These are phyloP conservation scores for Colletotrichum magnum DNA, from an alignment of 2,329 filamentous ascomycete genomes.

Conservation along the genomic window DNA sequence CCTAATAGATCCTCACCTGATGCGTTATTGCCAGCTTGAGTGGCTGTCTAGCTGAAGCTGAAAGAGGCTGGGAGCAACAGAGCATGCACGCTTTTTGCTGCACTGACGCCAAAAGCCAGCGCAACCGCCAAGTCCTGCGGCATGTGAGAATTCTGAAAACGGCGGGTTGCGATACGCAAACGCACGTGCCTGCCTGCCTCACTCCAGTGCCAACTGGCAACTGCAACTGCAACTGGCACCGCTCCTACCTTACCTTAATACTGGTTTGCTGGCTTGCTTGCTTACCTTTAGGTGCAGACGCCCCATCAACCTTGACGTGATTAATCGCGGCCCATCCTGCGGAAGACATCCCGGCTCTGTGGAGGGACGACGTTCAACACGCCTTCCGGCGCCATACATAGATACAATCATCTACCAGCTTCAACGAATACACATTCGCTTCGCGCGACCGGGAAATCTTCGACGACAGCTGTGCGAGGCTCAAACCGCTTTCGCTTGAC, in stretches of 20 bases:
- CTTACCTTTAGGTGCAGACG: background rate
- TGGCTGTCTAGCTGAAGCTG: background rate
- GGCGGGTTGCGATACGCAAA: constrained; percentile 24
- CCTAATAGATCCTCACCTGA: too few species aligned
- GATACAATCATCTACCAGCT: background rate
- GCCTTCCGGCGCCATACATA: background rate
- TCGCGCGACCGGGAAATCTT: constrained; percentile 1
- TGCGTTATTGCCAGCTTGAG: background rate
- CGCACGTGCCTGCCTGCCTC: constrained; percentile 36
- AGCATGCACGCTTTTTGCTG: background rate
- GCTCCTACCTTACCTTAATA: constrained; percentile 4
- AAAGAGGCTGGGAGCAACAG: background rate
- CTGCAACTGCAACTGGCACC: background rate
- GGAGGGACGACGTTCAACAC: constrained; percentile 5
- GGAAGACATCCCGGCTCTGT: constrained; percentile 20
- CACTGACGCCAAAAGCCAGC: constrained; percentile 14
- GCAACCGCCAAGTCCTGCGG: constrained; percentile 14
- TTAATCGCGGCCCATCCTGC: constrained; percentile 24
- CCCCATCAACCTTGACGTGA: constrained; percentile 21
- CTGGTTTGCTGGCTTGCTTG: too few species aligned
- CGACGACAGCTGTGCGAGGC: constrained; percentile 10
- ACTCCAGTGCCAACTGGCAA: constrained; percentile 30
- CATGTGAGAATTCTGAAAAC: constrained; percentile 40
- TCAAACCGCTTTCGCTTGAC: constrained; percentile 26
- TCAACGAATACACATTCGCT: background rate